A percentile compares a stretch with the other conserved stretches of the same genome.
Conservation (phyloP, 495 filamentous ascomycete genomes). For the Annulohypoxylon stygium region DNA sequence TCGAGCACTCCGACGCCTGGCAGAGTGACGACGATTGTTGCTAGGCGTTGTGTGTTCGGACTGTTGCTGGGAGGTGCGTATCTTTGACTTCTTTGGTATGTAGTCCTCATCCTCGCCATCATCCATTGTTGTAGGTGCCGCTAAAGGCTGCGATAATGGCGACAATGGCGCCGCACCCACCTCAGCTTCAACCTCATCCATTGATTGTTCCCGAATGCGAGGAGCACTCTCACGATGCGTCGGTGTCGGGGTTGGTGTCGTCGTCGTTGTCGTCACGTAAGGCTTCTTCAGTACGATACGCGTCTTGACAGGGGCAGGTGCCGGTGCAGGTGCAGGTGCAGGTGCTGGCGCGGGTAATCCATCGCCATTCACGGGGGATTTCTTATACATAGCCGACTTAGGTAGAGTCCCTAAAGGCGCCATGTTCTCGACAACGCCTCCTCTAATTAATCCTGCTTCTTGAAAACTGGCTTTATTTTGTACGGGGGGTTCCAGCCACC, state of each 20-base stretch:
- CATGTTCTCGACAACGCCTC: constrained; percentile 78
- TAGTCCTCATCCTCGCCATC: constrained; percentile 48
- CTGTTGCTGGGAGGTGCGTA: constrained; percentile 24
- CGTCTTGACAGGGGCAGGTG: constrained; percentile 47
- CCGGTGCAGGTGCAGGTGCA: background rate
- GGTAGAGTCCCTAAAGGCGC: constrained; percentile 74
- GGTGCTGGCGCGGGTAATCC: constrained; percentile 33
- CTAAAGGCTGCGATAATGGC: constrained; percentile 40
- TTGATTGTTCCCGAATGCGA: constrained; percentile 16
- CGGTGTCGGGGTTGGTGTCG: background rate
- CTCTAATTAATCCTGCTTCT: constrained; percentile 72
- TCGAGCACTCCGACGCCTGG: constrained; percentile 41
- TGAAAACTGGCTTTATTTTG: constrained; percentile 77
- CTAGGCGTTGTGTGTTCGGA: background rate
- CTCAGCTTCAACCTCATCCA: constrained; percentile 4
- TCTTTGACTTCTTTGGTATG: constrained; percentile 47
- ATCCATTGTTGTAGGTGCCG: constrained; percentile 18
- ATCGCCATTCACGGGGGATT: constrained; percentile 45
- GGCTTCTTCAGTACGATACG: constrained; percentile 59
- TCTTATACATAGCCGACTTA: constrained; percentile 62
- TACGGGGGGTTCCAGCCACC: constrained; percentile 79
- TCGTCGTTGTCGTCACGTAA: constrained; percentile 8
- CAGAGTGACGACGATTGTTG: constrained; percentile 45
- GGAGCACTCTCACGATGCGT: constrained; percentile 37
- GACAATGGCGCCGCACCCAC: constrained; percentile 33